These are phyloP conservation scores for Cercis canadensis DNA, from an alignment of 306 rosid genomes.

Conservation along the genomic window DNA sequence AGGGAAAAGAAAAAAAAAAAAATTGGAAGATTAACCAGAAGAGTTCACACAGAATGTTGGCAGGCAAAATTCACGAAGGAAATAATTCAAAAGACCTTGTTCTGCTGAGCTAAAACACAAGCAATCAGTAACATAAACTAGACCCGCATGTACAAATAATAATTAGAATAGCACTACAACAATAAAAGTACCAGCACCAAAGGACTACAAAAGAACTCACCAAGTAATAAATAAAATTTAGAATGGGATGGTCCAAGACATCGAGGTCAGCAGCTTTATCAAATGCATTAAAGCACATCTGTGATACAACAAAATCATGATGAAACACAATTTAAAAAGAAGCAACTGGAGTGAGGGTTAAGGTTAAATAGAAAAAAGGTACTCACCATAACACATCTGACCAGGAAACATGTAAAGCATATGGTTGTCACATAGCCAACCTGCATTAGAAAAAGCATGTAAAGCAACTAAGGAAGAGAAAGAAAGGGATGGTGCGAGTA, in stretches of 20 bases:
- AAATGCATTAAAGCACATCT: conserved; percentile 92
- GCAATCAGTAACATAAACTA: conserved; percentile 3
- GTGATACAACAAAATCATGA: conserved; percentile 36
- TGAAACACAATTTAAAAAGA: conserved; percentile 21
- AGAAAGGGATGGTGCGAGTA: conserved; percentile 4
- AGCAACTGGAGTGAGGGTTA: conserved; percentile 19
- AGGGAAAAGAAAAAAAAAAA: neutral
- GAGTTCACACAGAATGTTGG: neutral
- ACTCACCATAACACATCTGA: conserved; percentile 95
- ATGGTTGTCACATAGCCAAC: conserved; percentile 99
- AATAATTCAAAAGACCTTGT: conserved; percentile 2
- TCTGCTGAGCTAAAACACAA: conserved; percentile 22
- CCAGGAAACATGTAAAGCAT: conserved; percentile 92
- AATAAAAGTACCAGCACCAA: neutral
- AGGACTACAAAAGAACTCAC: conserved; percentile 56
- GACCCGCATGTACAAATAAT: conserved; percentile 2
- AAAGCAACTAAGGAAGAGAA: neutral
- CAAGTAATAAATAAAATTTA: conserved; percentile 80
- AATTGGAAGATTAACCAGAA: neutral
- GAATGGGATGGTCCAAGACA: conserved; percentile 91
- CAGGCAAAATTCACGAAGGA: conserved; percentile 9
- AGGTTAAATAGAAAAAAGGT: conserved; percentile 14
- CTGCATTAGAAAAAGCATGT: conserved; percentile 53
- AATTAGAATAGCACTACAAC: conserved; percentile 15
- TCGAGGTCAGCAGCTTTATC: conserved; percentile 87